Conservation (phyloP, 352 stramenopile species). For the Globisporangium barbulae region DNA sequence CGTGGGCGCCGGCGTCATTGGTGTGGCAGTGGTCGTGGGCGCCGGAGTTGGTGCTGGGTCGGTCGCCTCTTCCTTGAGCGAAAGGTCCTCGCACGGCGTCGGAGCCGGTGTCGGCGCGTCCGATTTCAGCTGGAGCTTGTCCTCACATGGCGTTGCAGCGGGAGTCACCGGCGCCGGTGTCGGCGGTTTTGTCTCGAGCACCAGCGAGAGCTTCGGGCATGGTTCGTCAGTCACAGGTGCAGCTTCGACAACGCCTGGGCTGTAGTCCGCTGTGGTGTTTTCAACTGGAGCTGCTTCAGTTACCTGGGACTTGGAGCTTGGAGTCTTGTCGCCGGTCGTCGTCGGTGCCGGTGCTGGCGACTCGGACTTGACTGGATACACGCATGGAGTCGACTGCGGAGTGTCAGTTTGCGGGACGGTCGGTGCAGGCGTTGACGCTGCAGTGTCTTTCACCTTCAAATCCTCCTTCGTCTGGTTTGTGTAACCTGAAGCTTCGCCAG, state of each 20-base stretch:
- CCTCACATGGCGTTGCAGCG: neutral
- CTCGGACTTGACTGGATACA: slow-evolving; percentile 7
- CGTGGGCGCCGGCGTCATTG: neutral
- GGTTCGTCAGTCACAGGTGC: neutral
- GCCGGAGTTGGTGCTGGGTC: neutral
- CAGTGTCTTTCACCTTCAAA: too few relatives aligned
- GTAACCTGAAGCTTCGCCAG: neutral
- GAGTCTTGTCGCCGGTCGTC: too few relatives aligned
- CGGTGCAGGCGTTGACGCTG: neutral
- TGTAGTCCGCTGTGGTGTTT: too few relatives aligned
- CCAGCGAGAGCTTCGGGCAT: neutral
- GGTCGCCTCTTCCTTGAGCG: neutral
- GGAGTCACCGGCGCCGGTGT: neutral
- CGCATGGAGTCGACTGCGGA: slow-evolving; percentile 1
- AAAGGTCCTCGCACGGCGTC: neutral
- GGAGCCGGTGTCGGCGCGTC: neutral
- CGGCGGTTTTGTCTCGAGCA: neutral
- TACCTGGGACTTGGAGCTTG: neutral
- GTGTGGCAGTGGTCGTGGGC: neutral
- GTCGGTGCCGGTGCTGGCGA: neutral
- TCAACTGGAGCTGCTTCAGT: too few relatives aligned
- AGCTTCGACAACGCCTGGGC: too few relatives aligned
- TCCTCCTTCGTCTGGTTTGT: too few relatives aligned
- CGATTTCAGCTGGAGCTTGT: neutral
- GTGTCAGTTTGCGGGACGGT: neutral